Base-by-base conservation (phyloP, 495 filamentous ascomycete species). In the Penicillium dipodomyicola region DNA sequence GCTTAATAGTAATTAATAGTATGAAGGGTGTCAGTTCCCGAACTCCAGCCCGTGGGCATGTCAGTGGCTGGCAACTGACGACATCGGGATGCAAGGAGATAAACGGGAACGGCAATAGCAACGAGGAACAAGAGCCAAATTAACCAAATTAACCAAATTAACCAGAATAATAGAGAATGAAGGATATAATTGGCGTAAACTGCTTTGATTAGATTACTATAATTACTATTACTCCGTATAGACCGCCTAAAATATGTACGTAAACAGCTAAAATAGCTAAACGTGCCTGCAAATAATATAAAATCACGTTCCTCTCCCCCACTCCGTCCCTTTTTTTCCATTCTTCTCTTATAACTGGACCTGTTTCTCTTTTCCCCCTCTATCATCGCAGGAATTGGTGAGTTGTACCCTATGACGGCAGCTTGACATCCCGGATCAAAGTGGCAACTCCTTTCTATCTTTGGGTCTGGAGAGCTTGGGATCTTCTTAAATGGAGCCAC, bases 331-430 rank as follows among this genome's bases (percentile, higher is more conserved):
- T 39, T 60, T 53, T 56, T 53, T 20, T 58, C 44, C 56, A 58
- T 15, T 61, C 19, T 42, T 41, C 23, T 41, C 25, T 27, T 44
- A 19, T 50, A 50, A 17, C 45, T 49, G n/a, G 41, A 48, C 46
- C 44, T 42, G 30, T 46, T 49, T 44, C 39, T 60, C 41, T 10
- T 42, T 11, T n/a, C 50, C n/a, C n/a, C 30, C 30, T 51, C 45
- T 45, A 33, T 33, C 42, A 49, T 41, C 22, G 6, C 45, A 54
- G n/a, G 19, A 15, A 10, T 29, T 57, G 32, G 54, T 51, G 22
- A 43, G 37, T 22, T 44, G 11, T 10, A 4, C 15, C 63, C 61
- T 64, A 72, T 72, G 68, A 72, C 68, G 72, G 65, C 66, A 72
- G 49, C 59, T 65, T 72, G 65, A 52, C 49, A 62, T 50, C 57